Evolutionary conservation across 805 yeast species (phyloP).

Genomic region (Metschnikowia sp.): DNA sequence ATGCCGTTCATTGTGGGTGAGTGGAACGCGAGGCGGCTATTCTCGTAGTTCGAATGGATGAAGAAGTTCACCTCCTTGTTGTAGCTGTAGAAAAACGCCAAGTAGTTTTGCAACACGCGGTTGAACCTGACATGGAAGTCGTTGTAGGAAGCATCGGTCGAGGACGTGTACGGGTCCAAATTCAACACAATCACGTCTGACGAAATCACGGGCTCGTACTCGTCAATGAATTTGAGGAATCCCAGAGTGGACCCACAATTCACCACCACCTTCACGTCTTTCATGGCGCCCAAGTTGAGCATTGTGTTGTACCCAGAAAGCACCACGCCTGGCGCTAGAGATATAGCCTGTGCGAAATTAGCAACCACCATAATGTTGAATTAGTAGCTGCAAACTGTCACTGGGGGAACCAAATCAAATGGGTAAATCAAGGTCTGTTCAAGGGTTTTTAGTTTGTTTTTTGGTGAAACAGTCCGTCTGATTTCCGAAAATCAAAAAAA

Average conservation of each 20-base stretch:
- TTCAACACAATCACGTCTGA: conserved; percentile 37
- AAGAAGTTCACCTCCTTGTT: conserved; percentile 28
- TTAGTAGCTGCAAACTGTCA: background rate
- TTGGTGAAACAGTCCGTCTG: too few species aligned
- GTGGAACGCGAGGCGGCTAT: conserved; percentile 18
- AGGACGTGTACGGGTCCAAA: conserved; percentile 31
- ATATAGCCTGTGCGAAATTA: conserved; percentile 1
- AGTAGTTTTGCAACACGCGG: conserved; percentile 35
- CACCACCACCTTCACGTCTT: conserved; percentile 35
- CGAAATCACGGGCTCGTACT: conserved; percentile 22
- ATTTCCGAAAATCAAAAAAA: too few species aligned
- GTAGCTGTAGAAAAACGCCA: conserved; percentile 32
- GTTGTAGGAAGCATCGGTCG: conserved; percentile 20
- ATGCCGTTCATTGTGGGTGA: conserved; percentile 39
- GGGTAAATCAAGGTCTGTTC: too few species aligned
- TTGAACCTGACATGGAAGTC: conserved; percentile 30
- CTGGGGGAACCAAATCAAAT: too few species aligned
- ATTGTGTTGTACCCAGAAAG: conserved; percentile 11
- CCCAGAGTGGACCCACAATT: conserved; percentile 34
- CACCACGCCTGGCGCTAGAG: conserved; percentile 15
- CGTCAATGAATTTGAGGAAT: conserved; percentile 27
- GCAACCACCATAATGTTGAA: conserved; percentile 1
- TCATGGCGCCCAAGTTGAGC: conserved; percentile 4
- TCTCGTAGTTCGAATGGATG: conserved; percentile 26
- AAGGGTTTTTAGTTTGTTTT: too few species aligned